Conservation (phyloP, 192 early-diverging fungal genomes). For the Linnemannia elongata region DNA sequence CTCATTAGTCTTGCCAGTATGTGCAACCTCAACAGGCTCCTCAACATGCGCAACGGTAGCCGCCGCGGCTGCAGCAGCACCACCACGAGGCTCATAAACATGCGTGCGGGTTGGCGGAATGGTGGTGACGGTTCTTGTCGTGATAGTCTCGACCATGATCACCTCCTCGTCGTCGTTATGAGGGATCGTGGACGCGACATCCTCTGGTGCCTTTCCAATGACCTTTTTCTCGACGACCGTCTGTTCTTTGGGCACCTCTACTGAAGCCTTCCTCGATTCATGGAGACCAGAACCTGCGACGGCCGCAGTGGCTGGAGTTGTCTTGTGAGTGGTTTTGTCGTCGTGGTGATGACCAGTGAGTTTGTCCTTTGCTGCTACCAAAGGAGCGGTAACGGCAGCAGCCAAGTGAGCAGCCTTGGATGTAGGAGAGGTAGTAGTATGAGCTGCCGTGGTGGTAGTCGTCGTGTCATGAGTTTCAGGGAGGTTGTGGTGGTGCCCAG, state of each 20-base stretch:
- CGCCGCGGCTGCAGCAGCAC: neutral
- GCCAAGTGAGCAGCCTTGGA: neutral
- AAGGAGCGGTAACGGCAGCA: neutral
- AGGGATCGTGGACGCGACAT: neutral
- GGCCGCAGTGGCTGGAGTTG: neutral
- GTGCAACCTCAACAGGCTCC: neutral
- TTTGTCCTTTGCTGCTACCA: neutral
- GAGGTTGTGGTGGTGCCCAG: neutral
- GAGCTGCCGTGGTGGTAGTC: no score
- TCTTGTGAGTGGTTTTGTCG: neutral
- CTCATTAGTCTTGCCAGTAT: neutral
- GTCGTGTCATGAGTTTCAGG: no score
- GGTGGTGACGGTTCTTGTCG: neutral
- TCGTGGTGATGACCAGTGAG: neutral
- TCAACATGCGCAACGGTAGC: neutral
- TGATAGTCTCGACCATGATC: slow-evolving; percentile 7
- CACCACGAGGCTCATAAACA: neutral
- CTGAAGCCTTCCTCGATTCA: neutral
- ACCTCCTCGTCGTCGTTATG: slow-evolving; percentile 1
- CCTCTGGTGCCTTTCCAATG: neutral
- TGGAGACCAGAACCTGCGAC: neutral
- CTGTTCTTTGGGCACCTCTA: neutral
- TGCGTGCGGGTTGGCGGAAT: neutral
- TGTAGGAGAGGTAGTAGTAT: neutral
- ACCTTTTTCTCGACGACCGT: neutral